phyloP scores from a whole-genome alignment of 257 asterid species.

The Fraxinus cuspidata region DNA sequence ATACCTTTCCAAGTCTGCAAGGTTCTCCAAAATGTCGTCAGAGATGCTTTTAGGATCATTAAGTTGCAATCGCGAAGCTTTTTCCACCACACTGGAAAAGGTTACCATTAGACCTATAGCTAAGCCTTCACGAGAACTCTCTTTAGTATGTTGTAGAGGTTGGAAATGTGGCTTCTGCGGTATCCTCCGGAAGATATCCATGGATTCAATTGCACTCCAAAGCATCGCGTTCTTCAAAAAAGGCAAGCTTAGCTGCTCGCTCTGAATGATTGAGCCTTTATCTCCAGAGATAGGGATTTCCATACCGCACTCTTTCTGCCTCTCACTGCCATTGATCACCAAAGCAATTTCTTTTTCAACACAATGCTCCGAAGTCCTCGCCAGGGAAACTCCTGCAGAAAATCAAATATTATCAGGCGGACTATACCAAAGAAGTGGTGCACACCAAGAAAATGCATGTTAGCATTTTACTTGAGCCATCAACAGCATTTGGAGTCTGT shows the following conservation, averaged over 20 bases:
- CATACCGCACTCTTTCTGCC: not conserved
- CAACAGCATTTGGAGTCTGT: slow-evolving; percentile 39
- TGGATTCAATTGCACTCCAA: slow-evolving; percentile 68
- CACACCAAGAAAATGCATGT: not conserved
- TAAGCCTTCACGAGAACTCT: slow-evolving; percentile 71
- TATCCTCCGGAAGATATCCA: slow-evolving; percentile 62
- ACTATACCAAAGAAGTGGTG: slow-evolving; percentile 4
- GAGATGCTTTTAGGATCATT: slow-evolving; percentile 44
- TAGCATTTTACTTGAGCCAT: slow-evolving; percentile 49
- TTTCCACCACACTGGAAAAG: slow-evolving; percentile 59
- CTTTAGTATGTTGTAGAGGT: slow-evolving; percentile 53
- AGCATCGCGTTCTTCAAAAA: slow-evolving; percentile 56
- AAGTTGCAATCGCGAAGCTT: slow-evolving; percentile 41
- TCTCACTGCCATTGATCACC: not conserved
- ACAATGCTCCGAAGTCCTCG: slow-evolving; percentile 29
- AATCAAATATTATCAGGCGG: slow-evolving; percentile 15
- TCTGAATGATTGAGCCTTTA: not conserved
- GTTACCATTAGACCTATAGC: slow-evolving; percentile 82
- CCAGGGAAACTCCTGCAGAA: slow-evolving; percentile 39
- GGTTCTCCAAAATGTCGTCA: slow-evolving; percentile 57
- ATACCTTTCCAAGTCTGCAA: slow-evolving; percentile 57
- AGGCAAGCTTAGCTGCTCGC: slow-evolving; percentile 51
- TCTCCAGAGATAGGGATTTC: not conserved
- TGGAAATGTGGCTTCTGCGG: slow-evolving; percentile 87
- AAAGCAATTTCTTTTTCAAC: slow-evolving; percentile 22